phyloP scores from a whole-genome alignment of 2,329 filamentous ascomycete genomes.

The Cryphonectria naterciae region DNA sequence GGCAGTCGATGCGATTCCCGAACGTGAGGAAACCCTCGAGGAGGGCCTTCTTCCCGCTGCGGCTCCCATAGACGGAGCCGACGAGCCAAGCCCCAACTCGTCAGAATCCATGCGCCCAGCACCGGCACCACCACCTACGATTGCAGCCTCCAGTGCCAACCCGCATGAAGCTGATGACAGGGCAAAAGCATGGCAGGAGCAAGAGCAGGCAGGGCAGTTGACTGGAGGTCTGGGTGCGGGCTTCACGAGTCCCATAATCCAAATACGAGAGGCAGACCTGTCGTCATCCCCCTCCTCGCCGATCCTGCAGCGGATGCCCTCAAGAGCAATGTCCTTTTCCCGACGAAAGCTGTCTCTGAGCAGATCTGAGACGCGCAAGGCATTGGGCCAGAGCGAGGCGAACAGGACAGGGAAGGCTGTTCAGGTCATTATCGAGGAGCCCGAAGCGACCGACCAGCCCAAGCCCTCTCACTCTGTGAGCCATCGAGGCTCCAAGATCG shows the following conservation, averaged over 20 bases:
- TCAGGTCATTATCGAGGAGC: constrained; percentile 58
- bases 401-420: constrained; percentile 64
- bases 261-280: constrained; percentile 55
- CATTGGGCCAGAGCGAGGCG: constrained; percentile 60
- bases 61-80: constrained; percentile 42
- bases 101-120: background rate
- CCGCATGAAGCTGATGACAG: background rate
- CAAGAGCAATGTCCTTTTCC: constrained; percentile 46
- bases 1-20: constrained; percentile 24
- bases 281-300: constrained; percentile 45
- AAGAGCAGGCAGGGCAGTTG: constrained; percentile 58
- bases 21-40: constrained; percentile 36
- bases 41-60: constrained; percentile 48
- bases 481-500: constrained; percentile 42
- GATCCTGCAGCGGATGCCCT: constrained; percentile 33
- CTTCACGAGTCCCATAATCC: constrained; percentile 49
- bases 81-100: background rate
- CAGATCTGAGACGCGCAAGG: constrained; percentile 47
- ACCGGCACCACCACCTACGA: background rate
- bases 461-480: background rate
- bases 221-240: constrained; percentile 64
- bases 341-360: constrained; percentile 36
- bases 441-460: constrained; percentile 29
- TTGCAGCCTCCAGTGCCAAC: background rate
- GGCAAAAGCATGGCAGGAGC: constrained; percentile 39